Percentiles rank a stretch among this genome's conserved stretches.
These are phyloP conservation scores for Lentinula raphanica DNA, from an alignment of 768 basidiomycete genomes.

Conservation along the genomic window DNA sequence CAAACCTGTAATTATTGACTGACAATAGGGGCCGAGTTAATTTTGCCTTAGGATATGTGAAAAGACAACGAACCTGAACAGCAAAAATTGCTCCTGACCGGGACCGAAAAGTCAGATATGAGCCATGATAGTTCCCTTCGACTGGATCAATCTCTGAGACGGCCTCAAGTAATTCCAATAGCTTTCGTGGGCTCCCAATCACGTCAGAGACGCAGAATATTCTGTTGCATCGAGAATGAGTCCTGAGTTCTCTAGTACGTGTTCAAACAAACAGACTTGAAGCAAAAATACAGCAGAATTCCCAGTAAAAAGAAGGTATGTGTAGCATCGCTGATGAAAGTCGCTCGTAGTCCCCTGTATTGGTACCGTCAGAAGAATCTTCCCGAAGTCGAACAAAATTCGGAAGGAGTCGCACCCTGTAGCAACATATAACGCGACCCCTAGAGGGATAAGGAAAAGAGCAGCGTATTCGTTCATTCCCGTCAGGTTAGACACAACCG, in stretches of 20 bases:
- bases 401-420: slow-evolving; percentile 19
- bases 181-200: slow-evolving; percentile 9
- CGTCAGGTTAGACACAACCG: slow-evolving; percentile 24
- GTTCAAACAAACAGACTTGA: background rate
- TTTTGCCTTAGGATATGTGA: too few relatives aligned
- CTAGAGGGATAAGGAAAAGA: slow-evolving; percentile 25
- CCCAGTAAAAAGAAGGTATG: slow-evolving; percentile 30
- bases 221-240: background rate
- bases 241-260: background rate
- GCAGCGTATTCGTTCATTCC: slow-evolving; percentile 28
- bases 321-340: slow-evolving; percentile 14
- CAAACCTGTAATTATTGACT: background rate
- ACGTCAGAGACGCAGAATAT: slow-evolving; percentile 9
- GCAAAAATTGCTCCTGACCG: slow-evolving; percentile 23
- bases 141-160: slow-evolving; percentile 16
- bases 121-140: slow-evolving; percentile 12
- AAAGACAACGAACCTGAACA: slow-evolving; percentile 18
- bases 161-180: slow-evolving; percentile 14
- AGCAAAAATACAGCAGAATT: slow-evolving; percentile 21
- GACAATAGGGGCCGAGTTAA: background rate
- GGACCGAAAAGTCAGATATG: slow-evolving; percentile 17
- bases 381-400: slow-evolving; percentile 1
- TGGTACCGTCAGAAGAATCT: background rate
- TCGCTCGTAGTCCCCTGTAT: background rate
- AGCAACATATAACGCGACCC: slow-evolving; percentile 19